Base-by-base conservation (phyloP, 371 early-diverging fungal species). In the Zopfochytrium polystomum region DNA sequence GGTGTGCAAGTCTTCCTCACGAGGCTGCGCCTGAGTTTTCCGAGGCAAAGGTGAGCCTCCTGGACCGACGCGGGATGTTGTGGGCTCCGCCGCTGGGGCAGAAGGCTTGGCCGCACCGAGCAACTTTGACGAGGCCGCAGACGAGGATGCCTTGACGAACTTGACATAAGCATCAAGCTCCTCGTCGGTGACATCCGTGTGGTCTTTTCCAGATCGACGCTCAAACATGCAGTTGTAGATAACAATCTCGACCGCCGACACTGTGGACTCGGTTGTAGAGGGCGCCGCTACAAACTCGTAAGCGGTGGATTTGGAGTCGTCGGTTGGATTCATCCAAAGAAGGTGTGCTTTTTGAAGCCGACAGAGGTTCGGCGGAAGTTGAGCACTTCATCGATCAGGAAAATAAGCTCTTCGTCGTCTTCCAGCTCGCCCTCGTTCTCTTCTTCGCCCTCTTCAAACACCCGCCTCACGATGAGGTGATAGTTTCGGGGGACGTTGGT, bases 381-480 rank as follows among this genome's bases (percentile, higher is more conserved):
- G 29, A 87, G 68, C 15, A 66, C 70, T 30, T 69, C 67, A 58
- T 81, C 86, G 18, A 87, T 76, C 32, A 86, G 63, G 54, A 86
- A 78, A 49, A 52, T 57, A 56, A 55, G 38, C 51, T 87, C 84
- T 20, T 78, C 77, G 20, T 81, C 82, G 38, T 87, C 88, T 4
- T 85, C 87, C 34, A 31, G 44, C 43, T 64, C 72, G 27, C 69
- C 58, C n/a, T 66, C 78, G 5, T 80, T 68, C 11, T 80, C 79
- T 26, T 76, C 85, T 54, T 90, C 90, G 48, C 87, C 90, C 50
- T 91, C 90, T 5, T 89, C 89, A 58, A 80, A 81, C 15, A 85
- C 68, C 22, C 90, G 82, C 38, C 74, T 79, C 15, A 85, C 77
- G 5, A 89, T 79, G 13, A 92, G 75, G 80, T 87, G 86, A 73